A percentile compares a stretch with the other conserved stretches of the same genome.
These are phyloP conservation scores for Hypoxylon subgilvum DNA, from an alignment of 495 filamentous ascomycete species.

Conservation along the genomic window DNA sequence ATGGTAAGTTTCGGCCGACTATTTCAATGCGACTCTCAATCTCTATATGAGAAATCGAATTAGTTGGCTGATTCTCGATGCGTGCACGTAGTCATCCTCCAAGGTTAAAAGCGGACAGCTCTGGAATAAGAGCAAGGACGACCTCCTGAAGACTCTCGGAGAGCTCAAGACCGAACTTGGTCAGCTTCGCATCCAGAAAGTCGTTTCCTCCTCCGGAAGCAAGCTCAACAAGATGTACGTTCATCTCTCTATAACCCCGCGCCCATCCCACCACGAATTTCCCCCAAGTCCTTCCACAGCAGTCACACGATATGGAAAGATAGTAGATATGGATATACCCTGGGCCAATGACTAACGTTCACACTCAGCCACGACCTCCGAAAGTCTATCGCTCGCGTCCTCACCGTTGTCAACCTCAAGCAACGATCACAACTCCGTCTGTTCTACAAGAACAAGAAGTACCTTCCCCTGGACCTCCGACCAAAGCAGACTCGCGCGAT, in stretches of 20 bases:
- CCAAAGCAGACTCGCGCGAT: constrained; percentile 96
- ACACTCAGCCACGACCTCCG: constrained; percentile 88
- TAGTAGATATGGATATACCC: not conserved
- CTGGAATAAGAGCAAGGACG: constrained; percentile 99
- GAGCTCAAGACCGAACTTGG: constrained; percentile 94
- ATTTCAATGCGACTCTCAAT: constrained; percentile 12
- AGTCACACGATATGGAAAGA: constrained; percentile 13
- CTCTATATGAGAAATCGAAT: constrained; percentile 6
- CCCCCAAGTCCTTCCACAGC: not conserved
- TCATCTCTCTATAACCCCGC: constrained; percentile 19
- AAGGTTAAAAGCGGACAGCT: constrained; percentile 95
- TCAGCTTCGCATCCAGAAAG: constrained; percentile 95
- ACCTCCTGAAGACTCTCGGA: constrained; percentile 88
- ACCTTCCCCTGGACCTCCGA: constrained; percentile 94
- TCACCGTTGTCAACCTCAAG: constrained; percentile 99
- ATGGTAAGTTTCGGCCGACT: constrained; percentile 54
- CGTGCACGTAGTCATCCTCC: constrained; percentile 69
- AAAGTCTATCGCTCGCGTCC: constrained; percentile 97
- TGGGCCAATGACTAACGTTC: constrained; percentile 15
- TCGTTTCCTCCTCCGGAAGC: constrained; percentile 84
- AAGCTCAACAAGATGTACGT: constrained; percentile 98
- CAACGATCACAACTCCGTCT: constrained; percentile 96
- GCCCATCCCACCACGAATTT: constrained; percentile 12
- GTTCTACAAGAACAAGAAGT: constrained; percentile 99
- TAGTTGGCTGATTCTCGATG: constrained; percentile 9